Evolutionary conservation across 257 asterid species (phyloP).

Genomic region (Osmanthus fragrans): DNA sequence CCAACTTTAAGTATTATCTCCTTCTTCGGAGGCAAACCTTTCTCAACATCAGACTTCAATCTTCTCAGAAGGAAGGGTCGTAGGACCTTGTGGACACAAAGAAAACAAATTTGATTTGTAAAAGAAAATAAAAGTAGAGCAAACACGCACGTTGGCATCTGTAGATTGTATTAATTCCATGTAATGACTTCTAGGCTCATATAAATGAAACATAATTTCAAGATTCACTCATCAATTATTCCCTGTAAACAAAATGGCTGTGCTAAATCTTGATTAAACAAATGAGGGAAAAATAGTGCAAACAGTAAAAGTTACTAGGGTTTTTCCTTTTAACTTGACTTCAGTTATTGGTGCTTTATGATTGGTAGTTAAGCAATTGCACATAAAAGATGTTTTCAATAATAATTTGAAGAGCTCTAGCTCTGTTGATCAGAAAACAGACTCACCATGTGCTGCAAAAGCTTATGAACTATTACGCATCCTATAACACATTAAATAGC

Average conservation of each 20-base stretch:
- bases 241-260: slow-evolving; percentile 1
- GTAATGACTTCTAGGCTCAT: not conserved
- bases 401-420: not conserved
- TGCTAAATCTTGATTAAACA: not conserved
- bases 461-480: not conserved
- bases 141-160: not conserved
- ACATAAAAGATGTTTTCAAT: not conserved
- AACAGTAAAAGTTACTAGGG: not conserved
- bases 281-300: slow-evolving; percentile 1
- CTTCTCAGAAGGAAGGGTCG: slow-evolving; percentile 97
- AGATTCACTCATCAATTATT: slow-evolving; percentile 3
- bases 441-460: not conserved
- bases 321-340: not conserved
- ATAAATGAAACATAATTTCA: not conserved
- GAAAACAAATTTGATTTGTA: not conserved
- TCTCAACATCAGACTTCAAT: slow-evolving; percentile 97
- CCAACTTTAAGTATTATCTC: slow-evolving; percentile 99
- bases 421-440: not conserved
- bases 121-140: slow-evolving; percentile 3
- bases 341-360: not conserved
- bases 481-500: not conserved
- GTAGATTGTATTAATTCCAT: not conserved
- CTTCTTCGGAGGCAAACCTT: slow-evolving; percentile 90
- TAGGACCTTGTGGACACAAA: slow-evolving; percentile 57
- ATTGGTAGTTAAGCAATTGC: not conserved